Evolutionary conservation across 129 eudicot genomes (phyloP), one percentile per base, ranked within the genome.

Genomic region (Saussurea involucrata): DNA sequence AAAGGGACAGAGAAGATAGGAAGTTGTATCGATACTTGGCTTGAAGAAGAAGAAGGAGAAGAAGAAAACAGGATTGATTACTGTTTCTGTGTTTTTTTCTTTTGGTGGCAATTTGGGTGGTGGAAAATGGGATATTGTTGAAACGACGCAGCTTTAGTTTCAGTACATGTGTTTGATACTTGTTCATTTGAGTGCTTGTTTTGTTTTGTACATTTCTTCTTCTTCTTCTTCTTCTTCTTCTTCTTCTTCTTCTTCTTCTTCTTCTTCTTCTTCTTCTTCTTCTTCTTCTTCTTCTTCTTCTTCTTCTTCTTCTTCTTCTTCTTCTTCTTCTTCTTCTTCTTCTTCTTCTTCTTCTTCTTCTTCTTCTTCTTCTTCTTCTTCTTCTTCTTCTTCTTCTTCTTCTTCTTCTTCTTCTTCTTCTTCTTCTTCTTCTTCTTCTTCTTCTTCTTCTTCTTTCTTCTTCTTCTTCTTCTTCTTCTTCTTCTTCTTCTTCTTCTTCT

Each of bases 1-100:
- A 87, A 69, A 78, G 90, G 82, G 90, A 83, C 34, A 76, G 76
- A 75, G 88, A 68, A 3, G 90, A 87, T 66, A 78, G 88, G 74
- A 83, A 87, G 86, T 74, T 87, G 76, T 87, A 87, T 77, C 88
- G 88, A 21, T 87, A 87, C 65, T 75, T 87, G 81, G 90, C 86
- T 74, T 86, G 68, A 82, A 1, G 71, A 76, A n/a, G 61, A n/a
- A 46, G 58, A 46, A 53, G 24, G 5, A 49, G 58, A 49, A 49
- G 58, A 46, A 46, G 58, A 44, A 13, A 17, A 53, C 60, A 53
- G 60, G 60, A 53, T 53, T 53, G 21, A 53, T 53, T 53, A 53
- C 21, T 17, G 60, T 53, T 53, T 53, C 61, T 53, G 61, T 53
- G 24, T 4, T 53, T 53, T 53, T 53, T 53, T 53, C 61, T 53